A percentile compares a stretch with the other conserved stretches of the same genome.
Conservation (phyloP, 805 yeast species). For the Metschnikowia colocasiae region DNA sequence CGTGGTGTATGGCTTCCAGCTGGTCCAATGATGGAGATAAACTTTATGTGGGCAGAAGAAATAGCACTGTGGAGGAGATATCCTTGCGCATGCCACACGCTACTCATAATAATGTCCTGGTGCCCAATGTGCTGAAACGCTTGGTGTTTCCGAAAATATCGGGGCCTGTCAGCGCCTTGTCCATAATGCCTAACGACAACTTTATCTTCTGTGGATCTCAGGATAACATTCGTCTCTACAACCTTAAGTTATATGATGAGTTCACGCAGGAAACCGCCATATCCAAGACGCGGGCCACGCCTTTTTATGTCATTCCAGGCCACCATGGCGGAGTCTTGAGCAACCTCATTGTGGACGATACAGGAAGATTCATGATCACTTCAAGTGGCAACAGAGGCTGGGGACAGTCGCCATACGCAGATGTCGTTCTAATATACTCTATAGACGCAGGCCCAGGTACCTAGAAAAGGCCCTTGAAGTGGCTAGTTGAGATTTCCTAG, state of each 20-base stretch:
- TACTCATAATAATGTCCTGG: constrained; percentile 19
- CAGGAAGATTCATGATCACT: constrained; percentile 82
- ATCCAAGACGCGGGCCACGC: constrained; percentile 48
- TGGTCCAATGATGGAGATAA: constrained; percentile 85
- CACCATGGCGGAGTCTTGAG: constrained; percentile 92
- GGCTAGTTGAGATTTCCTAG: constrained; percentile 10
- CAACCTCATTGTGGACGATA: constrained; percentile 75
- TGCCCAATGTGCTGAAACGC: constrained; percentile 50
- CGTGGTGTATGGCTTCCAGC: constrained; percentile 88
- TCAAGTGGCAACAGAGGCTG: constrained; percentile 96
- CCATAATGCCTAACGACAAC: constrained; percentile 74
- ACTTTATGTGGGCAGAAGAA: constrained; percentile 83
- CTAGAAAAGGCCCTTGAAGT: not conserved
- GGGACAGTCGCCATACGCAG: constrained; percentile 76
- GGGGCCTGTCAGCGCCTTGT: constrained; percentile 83
- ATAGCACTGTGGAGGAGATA: constrained; percentile 77
- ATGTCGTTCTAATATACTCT: constrained; percentile 77
- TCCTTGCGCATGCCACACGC: constrained; percentile 56
- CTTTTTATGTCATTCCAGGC: constrained; percentile 90
- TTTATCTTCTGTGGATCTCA: constrained; percentile 83
- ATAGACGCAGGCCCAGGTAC: constrained; percentile 46
- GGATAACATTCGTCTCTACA: constrained; percentile 87
- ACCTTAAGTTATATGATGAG: constrained; percentile 48
- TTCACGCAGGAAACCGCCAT: constrained; percentile 25
- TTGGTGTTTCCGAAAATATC: constrained; percentile 80